A percentile compares a stretch with the other conserved stretches of the same genome.
phyloP scores from a whole-genome alignment of 176 grass and related monocot genomes.

The Poa pratensis region DNA sequence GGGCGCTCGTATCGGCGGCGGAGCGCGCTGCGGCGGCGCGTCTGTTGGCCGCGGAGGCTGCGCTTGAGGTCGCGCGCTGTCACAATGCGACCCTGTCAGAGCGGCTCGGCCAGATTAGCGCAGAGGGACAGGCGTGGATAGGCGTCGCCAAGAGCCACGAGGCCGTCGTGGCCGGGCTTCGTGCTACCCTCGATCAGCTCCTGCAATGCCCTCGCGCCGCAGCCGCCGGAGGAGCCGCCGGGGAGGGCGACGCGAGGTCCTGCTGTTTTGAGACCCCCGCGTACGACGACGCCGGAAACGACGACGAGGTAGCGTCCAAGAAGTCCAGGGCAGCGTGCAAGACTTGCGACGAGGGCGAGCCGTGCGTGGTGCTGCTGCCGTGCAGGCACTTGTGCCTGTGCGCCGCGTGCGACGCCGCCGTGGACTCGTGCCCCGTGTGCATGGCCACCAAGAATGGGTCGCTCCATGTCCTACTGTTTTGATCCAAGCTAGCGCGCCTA shows the following conservation, averaged over 20 bases:
- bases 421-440: slow-evolving; percentile 58
- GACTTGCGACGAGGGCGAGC: slow-evolving; percentile 43
- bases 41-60: slow-evolving; percentile 39
- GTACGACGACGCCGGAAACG: background rate
- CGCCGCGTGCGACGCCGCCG: slow-evolving; percentile 38
- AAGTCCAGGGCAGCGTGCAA: background rate
- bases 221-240: background rate
- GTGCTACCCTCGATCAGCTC: slow-evolving; percentile 51
- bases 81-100: slow-evolving; percentile 56
- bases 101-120: slow-evolving; percentile 40
- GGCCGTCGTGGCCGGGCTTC: slow-evolving; percentile 46
- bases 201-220: background rate
- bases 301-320: slow-evolving; percentile 26
- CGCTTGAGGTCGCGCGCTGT: slow-evolving; percentile 39
- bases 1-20: slow-evolving; percentile 30
- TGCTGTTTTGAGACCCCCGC: slow-evolving; percentile 48
- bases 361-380: slow-evolving; percentile 62
- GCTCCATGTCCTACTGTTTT: slow-evolving; percentile 53
- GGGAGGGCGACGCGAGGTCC: background rate
- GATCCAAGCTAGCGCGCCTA: background rate
- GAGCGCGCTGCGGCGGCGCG: background rate
- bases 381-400: slow-evolving; percentile 79
- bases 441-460: slow-evolving; percentile 49
- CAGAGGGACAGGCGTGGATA: slow-evolving; percentile 62
- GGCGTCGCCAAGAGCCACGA: slow-evolving; percentile 57